Conservation (phyloP, 805 yeast genomes). For the Candida succiphila region DNA sequence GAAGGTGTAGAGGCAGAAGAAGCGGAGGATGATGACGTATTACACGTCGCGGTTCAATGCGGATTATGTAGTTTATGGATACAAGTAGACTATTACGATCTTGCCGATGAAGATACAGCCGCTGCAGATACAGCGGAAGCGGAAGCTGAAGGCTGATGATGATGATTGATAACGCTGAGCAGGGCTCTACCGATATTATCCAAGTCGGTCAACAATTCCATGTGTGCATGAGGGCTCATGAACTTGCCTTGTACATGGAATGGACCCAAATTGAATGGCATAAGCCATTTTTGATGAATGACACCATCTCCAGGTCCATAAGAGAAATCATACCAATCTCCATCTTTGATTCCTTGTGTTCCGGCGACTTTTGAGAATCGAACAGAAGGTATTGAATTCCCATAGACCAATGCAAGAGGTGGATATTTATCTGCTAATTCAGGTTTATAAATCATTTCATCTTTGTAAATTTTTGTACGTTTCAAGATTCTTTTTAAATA, state of each 20-base stretch:
- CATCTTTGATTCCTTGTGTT: conserved; percentile 52
- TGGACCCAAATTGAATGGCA: conserved; percentile 63
- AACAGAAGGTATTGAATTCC: conserved; percentile 76
- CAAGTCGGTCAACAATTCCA: conserved; percentile 66
- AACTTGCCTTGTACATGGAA: conserved; percentile 65
- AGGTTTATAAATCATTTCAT: conserved; percentile 44
- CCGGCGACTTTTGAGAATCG: conserved; percentile 66
- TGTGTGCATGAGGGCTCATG: conserved; percentile 63
- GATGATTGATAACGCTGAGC: no score
- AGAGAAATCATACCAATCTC: conserved; percentile 64
- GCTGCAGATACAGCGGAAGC: no score
- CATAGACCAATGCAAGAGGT: conserved; percentile 75
- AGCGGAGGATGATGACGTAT: conserved; percentile 33
- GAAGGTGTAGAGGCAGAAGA: conserved; percentile 3
- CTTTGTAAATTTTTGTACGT: conserved; percentile 46
- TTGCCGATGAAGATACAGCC: conserved; percentile 6
- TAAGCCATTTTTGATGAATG: conserved; percentile 68
- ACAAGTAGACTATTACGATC: conserved; percentile 57
- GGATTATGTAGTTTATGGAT: conserved; percentile 80
- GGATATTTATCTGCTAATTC: conserved; percentile 48
- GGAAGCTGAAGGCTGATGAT: no score
- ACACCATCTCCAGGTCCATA: conserved; percentile 96
- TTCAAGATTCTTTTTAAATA: conserved; percentile 56
- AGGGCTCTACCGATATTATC: conserved; percentile 66
- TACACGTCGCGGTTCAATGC: conserved; percentile 67